These are phyloP conservation scores for Pisolithus orientalis DNA, from an alignment of 768 basidiomycete species.

Conservation along the genomic window DNA sequence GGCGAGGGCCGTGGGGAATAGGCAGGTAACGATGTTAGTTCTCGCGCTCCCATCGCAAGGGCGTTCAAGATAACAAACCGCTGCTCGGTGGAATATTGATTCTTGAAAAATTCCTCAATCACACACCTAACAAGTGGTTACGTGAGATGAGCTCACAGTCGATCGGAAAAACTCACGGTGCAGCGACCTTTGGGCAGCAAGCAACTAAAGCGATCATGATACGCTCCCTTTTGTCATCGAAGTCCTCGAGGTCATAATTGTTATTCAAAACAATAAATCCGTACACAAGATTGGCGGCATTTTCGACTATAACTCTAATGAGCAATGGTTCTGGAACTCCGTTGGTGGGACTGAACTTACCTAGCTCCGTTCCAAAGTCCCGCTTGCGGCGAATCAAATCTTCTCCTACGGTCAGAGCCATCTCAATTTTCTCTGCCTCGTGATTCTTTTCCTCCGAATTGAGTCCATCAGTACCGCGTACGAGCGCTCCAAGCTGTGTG, in stretches of 20 bases:
- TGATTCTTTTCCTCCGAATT: constrained; percentile 50
- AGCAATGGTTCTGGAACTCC: neutral
- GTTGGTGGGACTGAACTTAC: constrained; percentile 32
- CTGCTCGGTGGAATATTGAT: constrained; percentile 85
- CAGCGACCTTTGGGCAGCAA: constrained; percentile 70
- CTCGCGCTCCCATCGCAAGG: constrained; percentile 79
- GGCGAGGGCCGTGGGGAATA: constrained; percentile 25
- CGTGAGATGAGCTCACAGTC: neutral
- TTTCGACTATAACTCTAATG: constrained; percentile 61
- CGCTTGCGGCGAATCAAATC: constrained; percentile 79
- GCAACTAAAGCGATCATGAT: constrained; percentile 74
- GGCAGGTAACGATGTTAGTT: constrained; percentile 53
- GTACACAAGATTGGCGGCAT: constrained; percentile 75
- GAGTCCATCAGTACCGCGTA: constrained; percentile 54
- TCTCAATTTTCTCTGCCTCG: constrained; percentile 71
- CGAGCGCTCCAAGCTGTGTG: constrained; percentile 69
- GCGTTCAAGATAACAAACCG: constrained; percentile 83
- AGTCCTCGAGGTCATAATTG: constrained; percentile 78
- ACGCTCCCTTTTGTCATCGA: constrained; percentile 69
- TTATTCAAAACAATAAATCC: constrained; percentile 71
- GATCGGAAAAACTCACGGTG: constrained; percentile 55
- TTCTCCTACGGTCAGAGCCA: constrained; percentile 76
- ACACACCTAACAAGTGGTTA: constrained; percentile 48
- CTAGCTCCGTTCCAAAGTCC: constrained; percentile 82
- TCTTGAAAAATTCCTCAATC: constrained; percentile 90